phyloP scores from a whole-genome alignment of 2,329 filamentous ascomycete genomes.

The Botrytis porri region DNA sequence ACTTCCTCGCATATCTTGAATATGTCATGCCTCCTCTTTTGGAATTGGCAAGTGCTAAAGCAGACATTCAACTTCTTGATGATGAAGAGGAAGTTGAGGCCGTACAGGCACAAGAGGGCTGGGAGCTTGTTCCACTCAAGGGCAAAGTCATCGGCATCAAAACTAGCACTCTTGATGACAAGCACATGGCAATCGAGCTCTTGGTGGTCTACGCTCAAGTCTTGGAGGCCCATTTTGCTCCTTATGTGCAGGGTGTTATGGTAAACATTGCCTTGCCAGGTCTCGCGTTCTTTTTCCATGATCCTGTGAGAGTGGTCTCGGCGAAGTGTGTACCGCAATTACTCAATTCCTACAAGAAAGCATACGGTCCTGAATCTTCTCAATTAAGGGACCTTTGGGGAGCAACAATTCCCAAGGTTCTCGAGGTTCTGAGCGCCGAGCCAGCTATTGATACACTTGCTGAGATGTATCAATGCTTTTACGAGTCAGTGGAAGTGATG shows the following conservation, averaged over 20 bases:
- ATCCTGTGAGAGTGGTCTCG: conserved; percentile 91
- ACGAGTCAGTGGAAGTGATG: conserved; percentile 93
- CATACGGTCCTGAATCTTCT: conserved; percentile 75
- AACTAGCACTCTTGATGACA: conserved; percentile 94
- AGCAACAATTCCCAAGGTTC: conserved; percentile 80
- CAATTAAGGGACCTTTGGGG: conserved; percentile 82
- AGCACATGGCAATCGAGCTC: conserved; percentile 99
- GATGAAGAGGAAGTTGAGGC: conserved; percentile 92
- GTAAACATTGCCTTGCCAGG: conserved; percentile 93
- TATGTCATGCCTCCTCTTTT: conserved; percentile 93
- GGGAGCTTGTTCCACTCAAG: conserved; percentile 95
- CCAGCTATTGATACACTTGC: conserved; percentile 94
- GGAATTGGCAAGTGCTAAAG: conserved; percentile 88
- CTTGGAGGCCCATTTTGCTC: conserved; percentile 87
- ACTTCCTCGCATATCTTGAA: conserved; percentile 89
- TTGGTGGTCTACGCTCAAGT: conserved; percentile 97
- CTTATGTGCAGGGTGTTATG: conserved; percentile 90
- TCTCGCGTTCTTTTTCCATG: conserved; percentile 98
- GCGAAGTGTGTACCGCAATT: conserved; percentile 93
- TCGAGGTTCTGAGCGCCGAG: conserved; percentile 90
- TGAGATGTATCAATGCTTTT: conserved; percentile 99
- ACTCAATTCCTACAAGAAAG: conserved; percentile 89
- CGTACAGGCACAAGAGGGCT: conserved; percentile 91
- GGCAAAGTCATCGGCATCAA: conserved; percentile 98
- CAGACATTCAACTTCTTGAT: conserved; percentile 92